Base-by-base conservation (phyloP, 2,329 filamentous ascomycete genomes). In the Exophiala spinifera region DNA sequence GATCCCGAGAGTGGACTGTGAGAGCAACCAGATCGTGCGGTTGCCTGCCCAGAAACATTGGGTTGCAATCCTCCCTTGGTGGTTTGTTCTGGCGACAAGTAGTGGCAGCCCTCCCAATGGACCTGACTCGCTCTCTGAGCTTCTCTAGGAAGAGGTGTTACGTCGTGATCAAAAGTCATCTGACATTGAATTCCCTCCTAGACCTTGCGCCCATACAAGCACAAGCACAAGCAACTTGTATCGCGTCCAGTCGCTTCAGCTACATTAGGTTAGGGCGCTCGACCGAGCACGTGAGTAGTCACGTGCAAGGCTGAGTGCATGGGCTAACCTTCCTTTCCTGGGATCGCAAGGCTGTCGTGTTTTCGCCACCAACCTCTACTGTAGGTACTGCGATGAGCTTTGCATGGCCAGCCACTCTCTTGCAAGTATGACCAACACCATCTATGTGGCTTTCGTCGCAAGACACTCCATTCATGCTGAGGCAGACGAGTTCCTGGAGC, bases 81-180 rank as follows among this genome's bases (percentile, higher is more conserved):
- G n/a, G n/a, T n/a, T n/a, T n/a, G n/a, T n/a, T 61, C 49, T 72
- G 71, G 51, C 66, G 70, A 48, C 79, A 79, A 1, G 74, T 71
- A 2, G 65, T 68, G 1, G 68, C 67, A 0, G 77, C 76, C 37
- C 55, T 37, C 36, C 55, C 61, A 14, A 49, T 48, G 2, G 61
- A 52, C 44, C 46, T 60, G 15, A 50, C 49, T 14, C 55, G 45
- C 20, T 45, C 19, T 19, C 42, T 53, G 31, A 57, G 21, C 3
- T 80, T 70, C 2, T 63, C 69, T 4, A 69, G 65, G 6, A n/a
- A 77, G 61, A 1, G 66, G 67, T 2, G 66, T 66, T 0, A 72
- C 75, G 57, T 79, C 76, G 45, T 74, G 73, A 20, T 69, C 64
- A 25, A 76, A 74, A 0, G 78, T 80, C 44, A 80, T 80, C 3